Conservation (phyloP, 2,329 filamentous ascomycete genomes). For the Colletotrichum cordylinicola region DNA sequence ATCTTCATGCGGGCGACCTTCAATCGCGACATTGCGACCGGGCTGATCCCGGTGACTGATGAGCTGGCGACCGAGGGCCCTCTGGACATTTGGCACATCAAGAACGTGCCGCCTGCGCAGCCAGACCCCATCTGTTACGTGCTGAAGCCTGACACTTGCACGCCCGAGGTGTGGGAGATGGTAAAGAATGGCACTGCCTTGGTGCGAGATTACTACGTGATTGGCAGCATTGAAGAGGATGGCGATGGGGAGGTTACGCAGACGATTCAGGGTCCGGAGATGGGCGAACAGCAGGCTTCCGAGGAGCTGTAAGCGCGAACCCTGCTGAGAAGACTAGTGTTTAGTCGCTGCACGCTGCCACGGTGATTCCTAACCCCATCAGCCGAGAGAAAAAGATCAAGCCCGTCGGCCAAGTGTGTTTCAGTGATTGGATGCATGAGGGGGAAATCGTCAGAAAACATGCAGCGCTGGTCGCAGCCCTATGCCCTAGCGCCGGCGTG, state of each 20-base stretch:
- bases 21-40: constrained; percentile 54
- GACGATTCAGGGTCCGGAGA: neutral
- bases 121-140: constrained; percentile 64
- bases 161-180: constrained; percentile 54
- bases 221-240: constrained; percentile 17
- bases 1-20: constrained; percentile 59
- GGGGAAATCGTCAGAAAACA: neutral
- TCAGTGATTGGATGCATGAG: constrained; percentile 6
- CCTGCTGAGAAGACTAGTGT: neutral
- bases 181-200: constrained; percentile 57
- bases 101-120: constrained; percentile 50
- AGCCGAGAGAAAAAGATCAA: neutral
- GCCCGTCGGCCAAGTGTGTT: constrained; percentile 8
- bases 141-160: constrained; percentile 61
- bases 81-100: constrained; percentile 48
- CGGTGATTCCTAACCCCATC: neutral
- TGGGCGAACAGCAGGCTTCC: neutral
- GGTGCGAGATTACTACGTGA: constrained; percentile 45
- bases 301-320: neutral
- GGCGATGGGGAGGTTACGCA: neutral
- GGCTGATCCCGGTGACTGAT: constrained; percentile 49
- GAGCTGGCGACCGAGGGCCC: constrained; percentile 33
- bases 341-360: neutral
- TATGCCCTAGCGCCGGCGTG: constrained; percentile 5
- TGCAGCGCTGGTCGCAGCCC: neutral